Evolutionary conservation across 2,329 filamentous ascomycete species (phyloP).

Genomic region (Trichoderma sp.): DNA sequence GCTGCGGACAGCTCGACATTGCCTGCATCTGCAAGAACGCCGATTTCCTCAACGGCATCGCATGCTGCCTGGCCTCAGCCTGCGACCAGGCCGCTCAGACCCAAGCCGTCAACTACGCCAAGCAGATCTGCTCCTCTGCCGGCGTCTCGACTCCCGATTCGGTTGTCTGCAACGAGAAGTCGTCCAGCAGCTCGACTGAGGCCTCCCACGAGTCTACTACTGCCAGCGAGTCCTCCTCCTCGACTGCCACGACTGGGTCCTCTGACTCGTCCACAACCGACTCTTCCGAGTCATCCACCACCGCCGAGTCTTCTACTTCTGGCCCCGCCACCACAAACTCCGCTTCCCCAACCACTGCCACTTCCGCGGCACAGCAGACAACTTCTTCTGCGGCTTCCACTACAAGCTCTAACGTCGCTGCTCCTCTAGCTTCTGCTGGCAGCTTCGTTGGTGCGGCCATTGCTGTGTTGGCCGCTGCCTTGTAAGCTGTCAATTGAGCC

Average conservation of each 20-base stretch:
- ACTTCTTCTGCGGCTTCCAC: background rate
- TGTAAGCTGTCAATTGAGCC: conserved; percentile 25
- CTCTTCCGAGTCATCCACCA: background rate
- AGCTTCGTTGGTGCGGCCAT: conserved; percentile 32
- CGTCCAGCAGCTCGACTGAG: conserved; percentile 13
- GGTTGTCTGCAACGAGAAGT: conserved; percentile 38
- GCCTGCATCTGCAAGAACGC: conserved; percentile 45
- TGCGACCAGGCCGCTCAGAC: conserved; percentile 39
- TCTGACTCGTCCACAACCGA: conserved; percentile 19
- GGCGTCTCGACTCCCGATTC: conserved; percentile 40
- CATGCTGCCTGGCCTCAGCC: conserved; percentile 43
- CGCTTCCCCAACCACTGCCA: conserved; percentile 12
- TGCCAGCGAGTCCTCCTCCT: background rate
- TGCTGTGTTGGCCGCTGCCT: conserved; percentile 33
- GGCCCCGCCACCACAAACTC: conserved; percentile 13
- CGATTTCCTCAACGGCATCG: conserved; percentile 42
- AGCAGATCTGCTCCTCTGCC: conserved; percentile 40
- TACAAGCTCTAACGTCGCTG: conserved; percentile 16
- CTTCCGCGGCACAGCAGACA: background rate
- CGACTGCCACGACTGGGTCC: conserved; percentile 15
- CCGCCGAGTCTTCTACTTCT: background rate
- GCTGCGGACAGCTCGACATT: conserved; percentile 42
- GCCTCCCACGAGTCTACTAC: conserved; percentile 20
- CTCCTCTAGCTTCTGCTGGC: conserved; percentile 9
- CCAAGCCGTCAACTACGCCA: conserved; percentile 40